Conservation (phyloP, 306 rosid species). For the Alnus rubra region DNA sequence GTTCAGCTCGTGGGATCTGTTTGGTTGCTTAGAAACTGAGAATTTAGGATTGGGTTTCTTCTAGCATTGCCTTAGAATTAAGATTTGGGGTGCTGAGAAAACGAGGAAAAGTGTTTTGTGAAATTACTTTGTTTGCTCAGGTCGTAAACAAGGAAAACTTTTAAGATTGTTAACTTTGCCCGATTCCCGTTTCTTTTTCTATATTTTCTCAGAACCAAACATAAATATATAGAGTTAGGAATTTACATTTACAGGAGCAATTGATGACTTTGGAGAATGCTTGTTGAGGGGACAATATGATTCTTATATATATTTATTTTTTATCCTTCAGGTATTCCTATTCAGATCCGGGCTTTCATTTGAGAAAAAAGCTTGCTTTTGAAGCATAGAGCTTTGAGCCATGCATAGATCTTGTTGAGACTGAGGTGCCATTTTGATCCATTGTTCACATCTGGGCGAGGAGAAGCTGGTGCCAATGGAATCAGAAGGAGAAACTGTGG, state of each 20-base stretch:
- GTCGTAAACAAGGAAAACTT: conserved; percentile 19
- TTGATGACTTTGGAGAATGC: conserved; percentile 27
- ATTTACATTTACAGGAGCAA: not conserved
- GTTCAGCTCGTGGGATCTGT: conserved; percentile 14
- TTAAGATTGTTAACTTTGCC: conserved; percentile 5
- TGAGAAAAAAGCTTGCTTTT: conserved; percentile 19
- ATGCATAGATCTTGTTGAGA: conserved; percentile 57
- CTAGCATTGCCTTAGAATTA: conserved; percentile 3
- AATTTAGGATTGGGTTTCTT: conserved; percentile 7
- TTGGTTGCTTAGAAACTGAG: conserved; percentile 16
- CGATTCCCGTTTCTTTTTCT: not conserved
- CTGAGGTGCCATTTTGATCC: conserved; percentile 33
- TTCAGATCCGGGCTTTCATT: conserved; percentile 44
- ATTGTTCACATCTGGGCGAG: conserved; percentile 40
- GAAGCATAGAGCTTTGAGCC: not conserved
- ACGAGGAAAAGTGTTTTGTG: conserved; percentile 12
- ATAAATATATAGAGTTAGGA: conserved; percentile 12
- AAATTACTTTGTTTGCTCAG: conserved; percentile 8
- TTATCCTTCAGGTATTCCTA: conserved; percentile 20
- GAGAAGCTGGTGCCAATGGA: conserved; percentile 55
- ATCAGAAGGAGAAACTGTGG: conserved; percentile 78
- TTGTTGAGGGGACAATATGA: conserved; percentile 34
- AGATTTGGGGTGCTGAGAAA: conserved; percentile 19
- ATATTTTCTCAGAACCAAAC: conserved; percentile 1
- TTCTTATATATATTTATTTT: not conserved